These are phyloP conservation scores for Zymoseptoria crescenta DNA, from an alignment of 2,329 filamentous ascomycete species.

Conservation along the genomic window DNA sequence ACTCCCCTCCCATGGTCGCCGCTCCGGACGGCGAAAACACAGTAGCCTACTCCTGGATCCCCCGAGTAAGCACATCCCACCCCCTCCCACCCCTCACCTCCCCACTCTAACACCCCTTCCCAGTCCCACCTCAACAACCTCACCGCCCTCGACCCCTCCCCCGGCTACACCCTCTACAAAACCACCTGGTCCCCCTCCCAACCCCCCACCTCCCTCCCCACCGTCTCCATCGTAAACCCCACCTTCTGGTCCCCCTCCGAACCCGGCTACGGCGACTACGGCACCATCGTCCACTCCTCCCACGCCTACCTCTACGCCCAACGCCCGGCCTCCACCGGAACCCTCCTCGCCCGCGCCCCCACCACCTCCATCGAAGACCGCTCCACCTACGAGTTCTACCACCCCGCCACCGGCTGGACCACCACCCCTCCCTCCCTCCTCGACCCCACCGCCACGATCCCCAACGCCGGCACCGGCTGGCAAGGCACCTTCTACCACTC, in stretches of 20 bases:
- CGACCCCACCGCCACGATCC: slow-evolving; percentile 8
- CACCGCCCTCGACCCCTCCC: slow-evolving; percentile 7
- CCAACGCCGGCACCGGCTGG: slow-evolving; percentile 24
- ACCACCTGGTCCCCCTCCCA: slow-evolving; percentile 6
- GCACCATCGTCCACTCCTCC: slow-evolving; percentile 10
- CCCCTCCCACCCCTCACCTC: slow-evolving; percentile 5
- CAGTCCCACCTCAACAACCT: slow-evolving; percentile 10
- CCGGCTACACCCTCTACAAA: slow-evolving; percentile 15
- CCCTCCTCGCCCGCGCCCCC: slow-evolving; percentile 16
- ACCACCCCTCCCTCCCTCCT: slow-evolving; percentile 10
- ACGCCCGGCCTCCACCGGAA: slow-evolving; percentile 4
- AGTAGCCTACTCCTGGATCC: slow-evolving; percentile 19
- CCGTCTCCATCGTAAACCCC: slow-evolving; percentile 7
- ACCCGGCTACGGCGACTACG: slow-evolving; percentile 18
- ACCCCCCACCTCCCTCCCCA: slow-evolving; percentile 13
- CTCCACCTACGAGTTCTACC: slow-evolving; percentile 18
- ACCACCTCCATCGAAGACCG: slow-evolving; percentile 13
- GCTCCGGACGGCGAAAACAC: slow-evolving; percentile 3
- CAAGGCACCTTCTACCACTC: slow-evolving; percentile 29
- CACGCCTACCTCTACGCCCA: slow-evolving; percentile 20
- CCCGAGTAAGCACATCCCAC: slow-evolving; percentile 9
- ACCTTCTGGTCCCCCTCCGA: slow-evolving; percentile 14
- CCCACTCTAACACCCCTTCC: slow-evolving; percentile 13
- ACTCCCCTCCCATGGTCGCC: slow-evolving; percentile 16
- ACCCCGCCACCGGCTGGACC: slow-evolving; percentile 12